Conservation (phyloP, 1,284 basidiomycete genomes). For the Sporisorium exsertum region DNA sequence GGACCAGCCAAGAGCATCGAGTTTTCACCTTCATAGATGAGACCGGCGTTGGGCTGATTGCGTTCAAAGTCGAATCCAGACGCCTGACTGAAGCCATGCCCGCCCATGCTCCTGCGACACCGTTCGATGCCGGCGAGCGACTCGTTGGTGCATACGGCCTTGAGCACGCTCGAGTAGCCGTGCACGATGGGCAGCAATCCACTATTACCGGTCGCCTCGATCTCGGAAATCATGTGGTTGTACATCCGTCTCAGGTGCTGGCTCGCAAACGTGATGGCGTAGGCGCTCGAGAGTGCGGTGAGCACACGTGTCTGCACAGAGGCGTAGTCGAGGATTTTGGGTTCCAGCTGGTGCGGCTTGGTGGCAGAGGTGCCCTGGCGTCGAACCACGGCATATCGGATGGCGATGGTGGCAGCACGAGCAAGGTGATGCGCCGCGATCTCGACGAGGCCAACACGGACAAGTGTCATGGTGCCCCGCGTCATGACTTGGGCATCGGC, state of each 20-base stretch:
- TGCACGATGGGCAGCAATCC: conserved; percentile 54
- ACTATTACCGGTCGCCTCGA: conserved; percentile 38
- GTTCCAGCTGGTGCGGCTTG: conserved; percentile 37
- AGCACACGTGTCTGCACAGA: conserved; percentile 55
- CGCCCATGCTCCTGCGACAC: conserved; percentile 57
- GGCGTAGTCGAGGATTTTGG: conserved; percentile 59
- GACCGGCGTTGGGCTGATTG: conserved; percentile 58
- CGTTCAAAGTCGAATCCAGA: conserved; percentile 57
- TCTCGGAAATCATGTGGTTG: conserved; percentile 48
- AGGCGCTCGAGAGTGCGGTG: conserved; percentile 51
- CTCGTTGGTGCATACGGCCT: conserved; percentile 54
- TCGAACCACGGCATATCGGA: conserved; percentile 53
- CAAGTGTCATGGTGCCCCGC: conserved; percentile 59
- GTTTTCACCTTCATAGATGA: conserved; percentile 62
- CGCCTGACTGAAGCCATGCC: conserved; percentile 55
- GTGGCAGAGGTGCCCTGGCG: conserved; percentile 53
- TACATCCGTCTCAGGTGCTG: conserved; percentile 52
- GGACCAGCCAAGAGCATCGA: conserved; percentile 59
- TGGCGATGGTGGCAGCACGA: conserved; percentile 52
- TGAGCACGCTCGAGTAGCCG: conserved; percentile 59
- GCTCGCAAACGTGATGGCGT: conserved; percentile 53
- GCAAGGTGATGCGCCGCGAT: conserved; percentile 58
- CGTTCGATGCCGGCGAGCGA: conserved; percentile 51
- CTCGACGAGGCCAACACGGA: conserved; percentile 56
- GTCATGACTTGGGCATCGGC: conserved; percentile 54